These are phyloP conservation scores for Linum lewisii DNA, from an alignment of 345 rosid species.

Conservation along the genomic window DNA sequence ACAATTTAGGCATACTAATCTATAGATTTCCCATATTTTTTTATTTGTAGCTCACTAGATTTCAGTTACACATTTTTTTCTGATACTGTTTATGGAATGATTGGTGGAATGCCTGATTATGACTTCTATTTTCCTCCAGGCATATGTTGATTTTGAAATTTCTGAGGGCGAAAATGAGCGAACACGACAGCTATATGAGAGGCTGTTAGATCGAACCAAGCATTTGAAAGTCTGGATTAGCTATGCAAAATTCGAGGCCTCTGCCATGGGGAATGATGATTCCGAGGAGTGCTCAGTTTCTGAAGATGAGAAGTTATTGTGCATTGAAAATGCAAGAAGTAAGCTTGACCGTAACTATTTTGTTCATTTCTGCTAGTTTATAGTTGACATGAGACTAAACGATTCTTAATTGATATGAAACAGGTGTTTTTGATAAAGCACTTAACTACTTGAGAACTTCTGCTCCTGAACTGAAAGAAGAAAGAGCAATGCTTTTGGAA, in stretches of 20 bases:
- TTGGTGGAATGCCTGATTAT: not conserved
- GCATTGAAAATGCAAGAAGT: conserved; percentile 67
- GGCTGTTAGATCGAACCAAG: conserved; percentile 73
- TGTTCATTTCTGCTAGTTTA: not conserved
- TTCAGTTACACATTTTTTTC: not conserved
- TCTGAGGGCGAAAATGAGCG: conserved; percentile 68
- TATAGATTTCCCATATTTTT: too few species aligned
- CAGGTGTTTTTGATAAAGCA: conserved; percentile 71
- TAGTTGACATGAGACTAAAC: not conserved
- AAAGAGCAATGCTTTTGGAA: conserved; percentile 75
- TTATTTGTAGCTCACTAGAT: too few species aligned
- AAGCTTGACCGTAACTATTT: conserved; percentile 16
- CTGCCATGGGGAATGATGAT: conserved; percentile 36
- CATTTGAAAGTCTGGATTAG: conserved; percentile 94
- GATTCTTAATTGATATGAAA: not conserved
- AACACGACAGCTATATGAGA: conserved; percentile 60
- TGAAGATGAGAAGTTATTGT: conserved; percentile 30
- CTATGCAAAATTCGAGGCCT: conserved; percentile 82
- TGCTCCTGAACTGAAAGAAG: conserved; percentile 79
- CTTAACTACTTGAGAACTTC: conserved; percentile 57
- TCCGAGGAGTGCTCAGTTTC: conserved; percentile 9
- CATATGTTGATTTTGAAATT: conserved; percentile 86
- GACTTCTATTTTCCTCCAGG: conserved; percentile 29
- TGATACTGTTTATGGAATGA: not conserved
- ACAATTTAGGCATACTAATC: too few species aligned